phyloP scores from a whole-genome alignment of 2,329 filamentous ascomycete genomes.

The Clarireedia sp. region DNA sequence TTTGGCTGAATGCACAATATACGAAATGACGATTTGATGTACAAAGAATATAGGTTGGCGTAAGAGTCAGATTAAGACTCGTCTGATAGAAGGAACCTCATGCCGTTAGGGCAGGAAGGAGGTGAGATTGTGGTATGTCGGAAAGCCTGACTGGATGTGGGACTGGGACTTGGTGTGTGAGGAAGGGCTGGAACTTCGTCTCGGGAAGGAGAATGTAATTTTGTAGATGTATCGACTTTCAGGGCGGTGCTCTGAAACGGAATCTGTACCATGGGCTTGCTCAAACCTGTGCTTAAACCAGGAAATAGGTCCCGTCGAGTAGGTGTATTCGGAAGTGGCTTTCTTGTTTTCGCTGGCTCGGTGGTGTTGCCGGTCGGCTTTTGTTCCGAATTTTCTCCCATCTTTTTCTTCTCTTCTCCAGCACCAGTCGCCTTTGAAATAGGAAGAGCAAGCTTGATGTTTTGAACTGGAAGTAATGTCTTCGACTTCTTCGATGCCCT shows the following conservation, averaged over 20 bases:
- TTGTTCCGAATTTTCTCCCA: constrained; percentile 25
- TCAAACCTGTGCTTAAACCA: constrained; percentile 1
- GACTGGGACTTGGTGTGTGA: constrained; percentile 8
- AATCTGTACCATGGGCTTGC: background rate
- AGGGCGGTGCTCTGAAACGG: background rate
- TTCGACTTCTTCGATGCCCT: constrained; percentile 1
- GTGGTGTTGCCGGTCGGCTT: constrained; percentile 14
- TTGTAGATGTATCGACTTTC: background rate
- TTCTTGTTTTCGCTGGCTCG: constrained; percentile 6
- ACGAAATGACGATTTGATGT: background rate
- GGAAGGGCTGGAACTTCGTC: constrained; percentile 3
- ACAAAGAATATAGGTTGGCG: background rate
- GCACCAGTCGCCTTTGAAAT: constrained; percentile 7
- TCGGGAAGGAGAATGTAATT: background rate
- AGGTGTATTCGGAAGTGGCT: background rate
- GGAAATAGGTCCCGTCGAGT: constrained; percentile 12
- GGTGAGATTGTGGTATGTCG: constrained; percentile 37
- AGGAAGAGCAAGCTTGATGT: constrained; percentile 8
- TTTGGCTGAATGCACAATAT: background rate
- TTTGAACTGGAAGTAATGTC: constrained; percentile 33
- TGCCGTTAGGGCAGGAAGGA: constrained; percentile 32
- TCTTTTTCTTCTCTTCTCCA: background rate
- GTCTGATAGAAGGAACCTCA: constrained; percentile 31
- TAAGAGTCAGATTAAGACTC: background rate
- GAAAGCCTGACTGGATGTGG: constrained; percentile 1